Evolutionary conservation across 2,329 filamentous ascomycete genomes (phyloP).

Genomic region (Sporothrix dimorphospora): DNA sequence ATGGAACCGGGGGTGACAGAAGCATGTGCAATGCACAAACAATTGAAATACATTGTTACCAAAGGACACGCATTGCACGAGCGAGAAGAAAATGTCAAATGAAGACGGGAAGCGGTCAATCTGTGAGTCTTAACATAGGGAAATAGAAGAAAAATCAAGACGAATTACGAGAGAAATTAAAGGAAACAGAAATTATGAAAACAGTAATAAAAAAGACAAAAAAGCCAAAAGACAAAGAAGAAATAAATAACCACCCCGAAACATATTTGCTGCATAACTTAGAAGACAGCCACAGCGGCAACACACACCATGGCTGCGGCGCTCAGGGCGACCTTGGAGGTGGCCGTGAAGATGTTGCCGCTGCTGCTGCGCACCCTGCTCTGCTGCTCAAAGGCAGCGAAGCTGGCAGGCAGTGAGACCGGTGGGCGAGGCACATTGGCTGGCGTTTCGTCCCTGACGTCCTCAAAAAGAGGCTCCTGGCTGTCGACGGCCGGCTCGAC

Average conservation of each 20-base stretch:
- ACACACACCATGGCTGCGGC: neutral
- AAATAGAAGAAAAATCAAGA: neutral
- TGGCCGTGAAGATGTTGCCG: neutral
- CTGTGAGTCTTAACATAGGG: neutral
- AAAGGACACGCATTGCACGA: neutral
- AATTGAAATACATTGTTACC: neutral
- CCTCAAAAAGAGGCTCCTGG: neutral
- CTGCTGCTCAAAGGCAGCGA: neutral
- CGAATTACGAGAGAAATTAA: neutral
- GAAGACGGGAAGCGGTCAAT: neutral
- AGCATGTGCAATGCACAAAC: too few relatives aligned
- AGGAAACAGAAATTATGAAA: neutral
- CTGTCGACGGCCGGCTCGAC: neutral
- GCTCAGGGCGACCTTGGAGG: neutral
- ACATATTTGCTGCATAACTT: neutral
- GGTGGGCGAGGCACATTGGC: neutral
- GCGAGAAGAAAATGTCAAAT: neutral
- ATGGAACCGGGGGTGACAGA: too few relatives aligned
- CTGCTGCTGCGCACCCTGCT: neutral
- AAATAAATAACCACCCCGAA: neutral
- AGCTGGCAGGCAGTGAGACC: neutral
- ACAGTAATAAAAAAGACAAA: neutral
- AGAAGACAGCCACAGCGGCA: slow-evolving; percentile 5
- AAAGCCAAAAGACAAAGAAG: neutral
- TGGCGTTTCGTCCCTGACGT: neutral